These are phyloP conservation scores for Tetrahymena borealis DNA, from an alignment of 73 alveolate genomes.

Conservation along the genomic window DNA sequence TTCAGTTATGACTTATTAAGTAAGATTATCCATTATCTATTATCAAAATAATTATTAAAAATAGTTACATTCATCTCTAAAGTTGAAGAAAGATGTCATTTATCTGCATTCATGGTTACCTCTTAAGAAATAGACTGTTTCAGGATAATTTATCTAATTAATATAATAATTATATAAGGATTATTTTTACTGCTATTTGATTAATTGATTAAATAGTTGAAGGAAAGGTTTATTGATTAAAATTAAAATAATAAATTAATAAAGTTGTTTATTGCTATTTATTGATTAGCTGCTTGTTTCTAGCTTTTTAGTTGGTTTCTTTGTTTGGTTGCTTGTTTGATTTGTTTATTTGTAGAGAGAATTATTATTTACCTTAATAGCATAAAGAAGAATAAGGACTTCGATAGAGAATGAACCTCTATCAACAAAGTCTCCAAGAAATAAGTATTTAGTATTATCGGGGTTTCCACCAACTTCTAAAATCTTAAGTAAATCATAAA, in stretches of 20 bases:
- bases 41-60: background rate
- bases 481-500: conserved; percentile 83
- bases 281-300: background rate
- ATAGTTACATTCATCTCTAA: conserved; percentile 62
- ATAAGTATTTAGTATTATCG: conserved; percentile 81
- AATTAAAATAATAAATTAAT: too few species aligned
- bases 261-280: too few species aligned
- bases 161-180: too few species aligned
- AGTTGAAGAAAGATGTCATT: conserved; percentile 78
- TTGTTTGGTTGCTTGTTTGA: background rate
- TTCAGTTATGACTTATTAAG: conserved; percentile 63
- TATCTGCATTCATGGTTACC: conserved; percentile 90
- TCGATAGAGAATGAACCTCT: conserved; percentile 91
- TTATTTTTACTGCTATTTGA: too few species aligned
- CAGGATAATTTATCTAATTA: conserved; percentile 57
- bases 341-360: background rate
- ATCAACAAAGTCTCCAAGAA: conserved; percentile 92
- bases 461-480: conserved; percentile 90
- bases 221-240: too few species aligned
- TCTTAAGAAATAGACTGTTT: conserved; percentile 66
- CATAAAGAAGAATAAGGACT: conserved; percentile 66
- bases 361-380: conserved; percentile 43
- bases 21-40: too few species aligned
- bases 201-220: too few species aligned
- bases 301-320: background rate